These are phyloP conservation scores for Didymella lethalis DNA, from an alignment of 2,329 filamentous ascomycete species.

Conservation along the genomic window DNA sequence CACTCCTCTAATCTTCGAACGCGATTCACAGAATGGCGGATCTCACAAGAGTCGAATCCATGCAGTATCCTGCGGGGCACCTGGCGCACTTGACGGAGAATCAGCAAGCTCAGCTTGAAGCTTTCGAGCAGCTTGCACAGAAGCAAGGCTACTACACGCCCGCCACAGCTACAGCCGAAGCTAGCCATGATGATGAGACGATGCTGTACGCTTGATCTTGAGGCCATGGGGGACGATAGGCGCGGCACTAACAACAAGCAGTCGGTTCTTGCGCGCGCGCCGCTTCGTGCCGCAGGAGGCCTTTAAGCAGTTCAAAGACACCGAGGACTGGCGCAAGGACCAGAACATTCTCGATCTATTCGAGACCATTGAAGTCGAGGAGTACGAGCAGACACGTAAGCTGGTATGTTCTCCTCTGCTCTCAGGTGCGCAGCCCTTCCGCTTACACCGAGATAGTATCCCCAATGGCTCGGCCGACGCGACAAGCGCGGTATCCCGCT, in stretches of 20 bases:
- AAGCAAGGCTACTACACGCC: constrained; percentile 71
- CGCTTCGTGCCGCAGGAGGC: constrained; percentile 82
- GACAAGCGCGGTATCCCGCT: constrained; percentile 91
- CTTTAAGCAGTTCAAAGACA: constrained; percentile 83
- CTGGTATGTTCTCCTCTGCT: constrained; percentile 65
- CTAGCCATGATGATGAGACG: constrained; percentile 76
- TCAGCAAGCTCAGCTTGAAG: constrained; percentile 71
- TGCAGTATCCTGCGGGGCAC: constrained; percentile 77
- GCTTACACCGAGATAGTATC: constrained; percentile 68
- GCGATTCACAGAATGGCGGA: constrained; percentile 39
- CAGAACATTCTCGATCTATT: constrained; percentile 83
- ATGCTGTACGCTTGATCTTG: constrained; percentile 64
- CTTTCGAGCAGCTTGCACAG: constrained; percentile 75
- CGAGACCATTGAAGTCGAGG: constrained; percentile 82
- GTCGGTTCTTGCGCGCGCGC: constrained; percentile 85
- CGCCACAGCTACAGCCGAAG: constrained; percentile 47
- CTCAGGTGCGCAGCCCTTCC: neutral
- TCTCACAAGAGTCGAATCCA: constrained; percentile 50
- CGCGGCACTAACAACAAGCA: constrained; percentile 52
- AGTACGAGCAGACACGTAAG: constrained; percentile 80
- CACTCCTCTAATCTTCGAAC: neutral
- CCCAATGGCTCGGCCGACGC: constrained; percentile 91
- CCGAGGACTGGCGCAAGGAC: constrained; percentile 83
- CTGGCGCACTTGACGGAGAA: constrained; percentile 75
- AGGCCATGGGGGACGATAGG: constrained; percentile 14